Percentiles rank a stretch among this genome's conserved stretches.
These are phyloP conservation scores for Leccinellum luteum DNA, from an alignment of 768 basidiomycete species.

Conservation along the genomic window DNA sequence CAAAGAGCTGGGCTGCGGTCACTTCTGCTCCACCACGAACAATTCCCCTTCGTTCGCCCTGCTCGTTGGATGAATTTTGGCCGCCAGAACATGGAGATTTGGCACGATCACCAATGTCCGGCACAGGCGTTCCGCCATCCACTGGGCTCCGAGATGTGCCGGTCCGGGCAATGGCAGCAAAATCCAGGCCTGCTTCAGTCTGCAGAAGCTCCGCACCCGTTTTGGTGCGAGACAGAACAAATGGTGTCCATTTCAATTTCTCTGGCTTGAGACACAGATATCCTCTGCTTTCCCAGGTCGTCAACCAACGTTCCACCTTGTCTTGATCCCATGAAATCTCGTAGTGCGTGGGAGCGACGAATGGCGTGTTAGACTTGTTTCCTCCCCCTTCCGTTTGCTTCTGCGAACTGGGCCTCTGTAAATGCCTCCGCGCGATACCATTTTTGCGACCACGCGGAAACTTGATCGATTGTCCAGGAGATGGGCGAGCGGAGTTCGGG, in stretches of 20 bases:
- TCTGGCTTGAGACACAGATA: constrained; percentile 77
- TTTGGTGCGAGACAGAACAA: constrained; percentile 58
- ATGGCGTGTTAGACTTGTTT: constrained; percentile 46
- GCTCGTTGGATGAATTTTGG: constrained; percentile 13
- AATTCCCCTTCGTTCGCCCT: constrained; percentile 10
- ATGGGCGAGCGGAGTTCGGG: constrained; percentile 55
- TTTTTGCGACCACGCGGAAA: constrained; percentile 64
- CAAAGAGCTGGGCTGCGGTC: constrained; percentile 32
- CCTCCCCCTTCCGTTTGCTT: constrained; percentile 37
- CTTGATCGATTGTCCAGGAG: constrained; percentile 79
- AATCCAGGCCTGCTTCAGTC: constrained; percentile 11
- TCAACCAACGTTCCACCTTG: constrained; percentile 62
- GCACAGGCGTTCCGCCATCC: constrained; percentile 25
- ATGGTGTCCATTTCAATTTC: constrained; percentile 93
- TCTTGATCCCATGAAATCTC: constrained; percentile 71
- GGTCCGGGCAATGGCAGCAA: constrained; percentile 7
- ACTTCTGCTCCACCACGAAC: constrained; percentile 9
- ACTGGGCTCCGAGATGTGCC: constrained; percentile 15
- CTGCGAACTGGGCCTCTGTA: constrained; percentile 52
- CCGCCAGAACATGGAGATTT: constrained; percentile 15
- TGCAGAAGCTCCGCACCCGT: constrained; percentile 29
- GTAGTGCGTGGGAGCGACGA: constrained; percentile 68
- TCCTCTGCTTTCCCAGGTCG: constrained; percentile 73
- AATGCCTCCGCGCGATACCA: constrained; percentile 60
- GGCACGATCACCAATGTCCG: constrained; percentile 15